Evolutionary conservation across 2,329 filamentous ascomycete genomes (phyloP).

Genomic region (Verticillium nubilum): DNA sequence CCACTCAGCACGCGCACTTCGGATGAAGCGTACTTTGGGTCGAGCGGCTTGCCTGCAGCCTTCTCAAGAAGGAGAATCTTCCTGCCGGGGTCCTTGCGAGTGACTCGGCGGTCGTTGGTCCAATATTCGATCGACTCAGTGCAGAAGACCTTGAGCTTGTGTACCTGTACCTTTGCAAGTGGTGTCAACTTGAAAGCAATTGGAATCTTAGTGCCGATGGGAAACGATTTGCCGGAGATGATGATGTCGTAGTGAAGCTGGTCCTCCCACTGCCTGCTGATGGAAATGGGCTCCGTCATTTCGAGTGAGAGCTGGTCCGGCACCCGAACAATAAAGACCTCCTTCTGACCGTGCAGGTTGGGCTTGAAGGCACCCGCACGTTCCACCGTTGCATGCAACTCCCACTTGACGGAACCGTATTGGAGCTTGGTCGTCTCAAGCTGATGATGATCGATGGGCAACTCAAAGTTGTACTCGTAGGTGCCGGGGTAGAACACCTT

Average conservation of each 20-base stretch:
- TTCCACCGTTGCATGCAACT: constrained; percentile 79
- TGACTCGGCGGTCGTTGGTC: constrained; percentile 79
- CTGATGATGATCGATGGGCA: constrained; percentile 82
- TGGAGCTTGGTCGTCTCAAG: constrained; percentile 86
- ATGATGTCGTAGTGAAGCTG: constrained; percentile 94
- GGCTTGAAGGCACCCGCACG: constrained; percentile 85
- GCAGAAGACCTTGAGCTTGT: constrained; percentile 85
- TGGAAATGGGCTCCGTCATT: constrained; percentile 88
- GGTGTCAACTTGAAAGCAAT: constrained; percentile 94
- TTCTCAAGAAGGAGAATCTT: constrained; percentile 89
- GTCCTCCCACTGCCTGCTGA: constrained; percentile 90
- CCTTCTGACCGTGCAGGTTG: constrained; percentile 76
- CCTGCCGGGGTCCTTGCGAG: constrained; percentile 74
- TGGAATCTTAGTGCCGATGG: constrained; percentile 79
- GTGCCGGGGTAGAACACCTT: constrained; percentile 74
- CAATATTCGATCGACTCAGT: constrained; percentile 91
- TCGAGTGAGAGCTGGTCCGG: constrained; percentile 85
- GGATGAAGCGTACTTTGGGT: constrained; percentile 68
- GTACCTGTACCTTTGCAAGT: constrained; percentile 86
- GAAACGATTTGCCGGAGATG: constrained; percentile 93
- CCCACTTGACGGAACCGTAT: constrained; percentile 81
- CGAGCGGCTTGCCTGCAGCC: constrained; percentile 70
- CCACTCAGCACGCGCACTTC: constrained; percentile 73
- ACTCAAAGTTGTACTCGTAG: constrained; percentile 70
- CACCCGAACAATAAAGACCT: constrained; percentile 77